These are phyloP conservation scores for Entelexis sorbosivorans DNA, from an alignment of 1,139 yeast species.

Conservation along the genomic window DNA sequence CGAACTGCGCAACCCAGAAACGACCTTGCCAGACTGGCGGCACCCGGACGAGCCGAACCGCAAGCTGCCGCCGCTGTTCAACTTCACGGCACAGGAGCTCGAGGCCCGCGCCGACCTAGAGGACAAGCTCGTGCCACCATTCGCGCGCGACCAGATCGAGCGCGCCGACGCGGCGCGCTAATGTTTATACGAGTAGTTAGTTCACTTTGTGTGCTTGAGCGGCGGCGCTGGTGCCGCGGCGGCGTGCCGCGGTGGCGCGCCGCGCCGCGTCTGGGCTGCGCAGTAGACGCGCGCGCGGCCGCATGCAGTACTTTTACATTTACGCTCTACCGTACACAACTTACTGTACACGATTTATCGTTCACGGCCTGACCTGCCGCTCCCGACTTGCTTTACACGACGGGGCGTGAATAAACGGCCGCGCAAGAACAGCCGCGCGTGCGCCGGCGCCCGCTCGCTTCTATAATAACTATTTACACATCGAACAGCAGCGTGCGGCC, in stretches of 20 bases:
- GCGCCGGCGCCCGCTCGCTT: background rate
- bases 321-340: too few species aligned
- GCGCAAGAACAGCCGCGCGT: too few species aligned
- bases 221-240: too few species aligned
- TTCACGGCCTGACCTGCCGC: too few species aligned
- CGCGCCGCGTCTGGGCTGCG: too few species aligned
- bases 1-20: conserved; percentile 49
- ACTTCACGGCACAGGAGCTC: conserved; percentile 33
- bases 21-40: conserved; percentile 43
- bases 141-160: conserved; percentile 4
- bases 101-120: conserved; percentile 35
- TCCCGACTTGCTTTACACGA: too few species aligned
- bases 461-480: background rate
- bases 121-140: conserved; percentile 31
- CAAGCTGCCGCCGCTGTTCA: conserved; percentile 34
- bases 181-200: background rate
- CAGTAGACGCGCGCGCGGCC: too few species aligned
- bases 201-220: too few species aligned
- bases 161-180: background rate
- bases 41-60: conserved; percentile 30
- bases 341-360: too few species aligned
- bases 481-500: conserved; percentile 18
- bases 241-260: too few species aligned
- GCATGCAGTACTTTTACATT: too few species aligned
- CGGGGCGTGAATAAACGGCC: too few species aligned